A percentile compares a stretch with the other conserved stretches of the same genome.
Evolutionary conservation across 1,284 basidiomycete species (phyloP).

Genomic region (Ceratobasidium sp.): DNA sequence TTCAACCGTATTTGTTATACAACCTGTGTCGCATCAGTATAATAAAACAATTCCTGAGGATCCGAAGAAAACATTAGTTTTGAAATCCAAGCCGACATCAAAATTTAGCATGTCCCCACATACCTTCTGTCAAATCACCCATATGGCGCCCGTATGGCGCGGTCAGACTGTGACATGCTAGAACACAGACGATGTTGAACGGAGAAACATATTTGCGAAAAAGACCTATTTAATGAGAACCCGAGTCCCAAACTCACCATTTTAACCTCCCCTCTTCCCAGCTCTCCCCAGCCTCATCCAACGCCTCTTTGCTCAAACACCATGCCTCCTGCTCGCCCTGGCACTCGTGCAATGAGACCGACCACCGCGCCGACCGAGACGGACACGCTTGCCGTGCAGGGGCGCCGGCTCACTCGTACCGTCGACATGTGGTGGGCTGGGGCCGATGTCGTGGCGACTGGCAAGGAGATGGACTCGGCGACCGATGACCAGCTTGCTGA

Average conservation of each 20-base stretch:
- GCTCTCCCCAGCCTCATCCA: neutral
- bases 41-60: neutral
- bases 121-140: neutral
- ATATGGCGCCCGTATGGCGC: neutral
- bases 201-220: neutral
- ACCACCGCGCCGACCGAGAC: neutral
- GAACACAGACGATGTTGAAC: neutral
- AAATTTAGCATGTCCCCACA: neutral
- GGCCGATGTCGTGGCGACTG: neutral
- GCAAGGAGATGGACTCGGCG: neutral
- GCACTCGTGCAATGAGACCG: neutral
- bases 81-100: neutral
- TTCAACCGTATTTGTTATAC: too few species aligned
- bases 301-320: too few species aligned
- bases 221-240: neutral
- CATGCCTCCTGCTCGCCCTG: neutral
- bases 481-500: neutral
- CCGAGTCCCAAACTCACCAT: neutral
- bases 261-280: too few species aligned
- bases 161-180: neutral
- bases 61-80: neutral
- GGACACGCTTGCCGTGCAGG: neutral
- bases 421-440: slow-evolving; percentile 5
- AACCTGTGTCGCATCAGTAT: too few species aligned
- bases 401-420: neutral